A percentile compares a stretch with the other conserved stretches of the same genome.
These are phyloP conservation scores for Trichoderma asperellum DNA, from an alignment of 2,329 filamentous ascomycete species.

Conservation along the genomic window DNA sequence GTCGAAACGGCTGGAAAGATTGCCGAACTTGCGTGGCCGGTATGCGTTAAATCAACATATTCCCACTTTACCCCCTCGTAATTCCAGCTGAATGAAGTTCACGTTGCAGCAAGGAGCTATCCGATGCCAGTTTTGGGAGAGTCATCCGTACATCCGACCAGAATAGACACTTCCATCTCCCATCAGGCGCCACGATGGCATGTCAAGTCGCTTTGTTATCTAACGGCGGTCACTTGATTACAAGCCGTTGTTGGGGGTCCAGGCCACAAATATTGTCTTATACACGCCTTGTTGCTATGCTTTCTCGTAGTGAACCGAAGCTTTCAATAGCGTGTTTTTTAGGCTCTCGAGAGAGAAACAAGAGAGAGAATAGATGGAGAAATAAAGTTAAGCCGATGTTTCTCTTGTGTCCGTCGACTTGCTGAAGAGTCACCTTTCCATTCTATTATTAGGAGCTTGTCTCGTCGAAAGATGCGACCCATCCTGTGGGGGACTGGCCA, in stretches of 20 bases:
- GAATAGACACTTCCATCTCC: neutral
- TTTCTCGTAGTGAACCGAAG: neutral
- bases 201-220: neutral
- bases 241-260: neutral
- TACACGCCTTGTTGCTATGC: neutral
- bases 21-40: neutral
- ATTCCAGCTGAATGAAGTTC: neutral
- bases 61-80: neutral
- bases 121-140: neutral
- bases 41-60: neutral
- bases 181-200: neutral
- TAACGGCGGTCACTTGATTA: neutral
- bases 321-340: neutral
- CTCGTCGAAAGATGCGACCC: neutral
- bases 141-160: neutral
- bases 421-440: neutral
- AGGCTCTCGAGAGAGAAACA: neutral
- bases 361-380: neutral
- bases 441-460: neutral
- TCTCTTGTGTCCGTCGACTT: neutral
- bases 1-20: neutral
- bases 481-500: slow-evolving; percentile 19
- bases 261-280: neutral
- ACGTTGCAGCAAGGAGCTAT: neutral
- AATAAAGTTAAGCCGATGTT: neutral